Base-by-base conservation (phyloP, 192 early-diverging fungal species). In the Chytriomyces hyalinus region DNA sequence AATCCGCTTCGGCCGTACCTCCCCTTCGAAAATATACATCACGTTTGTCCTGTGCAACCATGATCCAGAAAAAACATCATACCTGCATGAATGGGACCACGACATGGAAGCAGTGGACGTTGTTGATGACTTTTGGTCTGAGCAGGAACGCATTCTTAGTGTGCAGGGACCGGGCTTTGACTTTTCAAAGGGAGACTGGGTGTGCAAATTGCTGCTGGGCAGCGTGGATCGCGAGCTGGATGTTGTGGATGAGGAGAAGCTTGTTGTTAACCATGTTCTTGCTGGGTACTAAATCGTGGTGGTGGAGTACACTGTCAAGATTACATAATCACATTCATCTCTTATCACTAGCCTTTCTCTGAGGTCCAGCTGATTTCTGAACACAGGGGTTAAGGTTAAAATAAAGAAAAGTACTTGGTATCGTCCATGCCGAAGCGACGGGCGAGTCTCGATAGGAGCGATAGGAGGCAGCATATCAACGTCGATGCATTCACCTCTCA, bases 201-300 rank as follows among this genome's bases (percentile, higher is more conserved):
- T 71, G 20, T 71, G 69, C 50, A 71, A 71, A 53, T 20, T 71
- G 69, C 45, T 71, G n/a, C 26, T 71, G 48, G 69, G 69, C 20
- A 45, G 10, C 2, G 48, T 71, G n/a, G 69, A 71, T 59, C 49
- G 26, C 11, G 69, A 71, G 44, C 8, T 71, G 20, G 69, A 71
- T 53, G 69, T 45, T 10, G 20, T 71, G 48, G 69, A 71, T 26
- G 69, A 71, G 45, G 53, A 57, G 53, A 57, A 57, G 53, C 53
- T 57, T 57, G 20, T n/a, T 13, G 53, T 57, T 20, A 57, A 57
- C 53, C 53, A 57, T 20, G 20, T 57, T 20, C 2, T 57, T n/a
- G 53, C 53, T n/a, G 53, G 53, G 53, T 57, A 57, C 53, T 57
- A 57, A 57, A 3, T 36, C 36, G 4, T 36, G 36, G 28, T 36